These are phyloP conservation scores for Epichloe festucae DNA, from an alignment of 2,329 filamentous ascomycete genomes.

Conservation along the genomic window DNA sequence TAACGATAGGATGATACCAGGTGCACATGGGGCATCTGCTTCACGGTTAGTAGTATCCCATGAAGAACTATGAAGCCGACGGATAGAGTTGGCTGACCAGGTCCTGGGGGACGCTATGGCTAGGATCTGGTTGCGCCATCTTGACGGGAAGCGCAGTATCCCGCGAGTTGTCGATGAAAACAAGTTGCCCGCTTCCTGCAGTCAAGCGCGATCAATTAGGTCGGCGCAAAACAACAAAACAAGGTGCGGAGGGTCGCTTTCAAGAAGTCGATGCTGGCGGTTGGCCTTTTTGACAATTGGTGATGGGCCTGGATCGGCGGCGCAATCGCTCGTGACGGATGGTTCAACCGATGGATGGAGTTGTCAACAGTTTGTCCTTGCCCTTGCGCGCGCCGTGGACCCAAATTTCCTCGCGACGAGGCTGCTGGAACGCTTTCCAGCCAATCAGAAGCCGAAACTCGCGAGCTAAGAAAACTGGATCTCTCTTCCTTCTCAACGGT, in stretches of 20 bases:
- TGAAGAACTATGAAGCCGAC: not conserved
- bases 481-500: not conserved
- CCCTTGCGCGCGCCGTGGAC: conserved; percentile 11
- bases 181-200: not conserved
- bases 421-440: conserved; percentile 9
- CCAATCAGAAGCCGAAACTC: conserved; percentile 15
- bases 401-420: conserved; percentile 28
- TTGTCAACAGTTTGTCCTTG: conserved; percentile 4
- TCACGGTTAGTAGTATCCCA: conserved; percentile 9
- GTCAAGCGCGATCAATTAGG: not conserved
- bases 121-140: conserved; percentile 30
- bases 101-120: conserved; percentile 29
- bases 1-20: conserved; percentile 76
- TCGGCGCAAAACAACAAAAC: not conserved
- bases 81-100: conserved; percentile 19
- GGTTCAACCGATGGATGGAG: conserved; percentile 1
- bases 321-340: conserved; percentile 7
- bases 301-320: conserved; percentile 4
- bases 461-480: not conserved
- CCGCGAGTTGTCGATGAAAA: not conserved
- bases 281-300: not conserved
- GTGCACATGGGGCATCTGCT: conserved; percentile 75
- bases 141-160: conserved; percentile 8
- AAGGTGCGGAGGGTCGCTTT: not conserved
- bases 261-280: not conserved